Evolutionary conservation across 164 flowering plant species (phyloP).

Genomic region (Liriodendron chinense): DNA sequence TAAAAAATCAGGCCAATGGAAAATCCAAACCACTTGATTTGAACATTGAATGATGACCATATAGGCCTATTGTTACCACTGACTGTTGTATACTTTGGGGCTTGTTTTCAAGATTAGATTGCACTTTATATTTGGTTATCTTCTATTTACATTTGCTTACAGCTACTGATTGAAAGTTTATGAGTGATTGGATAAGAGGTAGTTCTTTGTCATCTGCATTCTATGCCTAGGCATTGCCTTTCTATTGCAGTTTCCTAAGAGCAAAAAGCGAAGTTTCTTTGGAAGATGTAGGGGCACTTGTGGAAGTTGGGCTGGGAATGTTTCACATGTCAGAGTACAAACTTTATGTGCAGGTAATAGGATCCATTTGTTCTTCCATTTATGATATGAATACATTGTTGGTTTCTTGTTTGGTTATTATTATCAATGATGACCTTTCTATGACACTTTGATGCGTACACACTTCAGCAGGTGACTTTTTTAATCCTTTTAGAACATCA

Average conservation of each 20-base stretch:
- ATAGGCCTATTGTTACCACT: neutral
- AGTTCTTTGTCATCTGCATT: neutral
- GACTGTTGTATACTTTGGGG: neutral
- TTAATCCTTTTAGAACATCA: neutral
- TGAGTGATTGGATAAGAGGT: neutral
- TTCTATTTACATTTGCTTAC: neutral
- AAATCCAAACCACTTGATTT: neutral
- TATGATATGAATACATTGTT: no score
- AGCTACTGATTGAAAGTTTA: neutral
- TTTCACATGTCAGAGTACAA: constrained; percentile 56
- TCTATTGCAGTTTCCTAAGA: constrained; percentile 66
- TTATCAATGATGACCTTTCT: constrained; percentile 73
- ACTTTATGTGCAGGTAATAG: constrained; percentile 75
- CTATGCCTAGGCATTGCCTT: neutral
- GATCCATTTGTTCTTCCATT: neutral
- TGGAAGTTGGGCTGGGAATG: constrained; percentile 59
- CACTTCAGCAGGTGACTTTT: constrained; percentile 75
- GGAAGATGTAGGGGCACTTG: constrained; percentile 63
- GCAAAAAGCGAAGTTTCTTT: constrained; percentile 84
- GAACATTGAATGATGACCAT: neutral
- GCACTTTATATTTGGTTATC: neutral
- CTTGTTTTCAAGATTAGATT: neutral
- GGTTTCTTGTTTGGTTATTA: neutral
- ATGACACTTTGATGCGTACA: constrained; percentile 70
- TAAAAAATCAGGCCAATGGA: neutral